Conservation (phyloP, 495 filamentous ascomycete genomes). For the Paragyromitra xinjiangensis region DNA sequence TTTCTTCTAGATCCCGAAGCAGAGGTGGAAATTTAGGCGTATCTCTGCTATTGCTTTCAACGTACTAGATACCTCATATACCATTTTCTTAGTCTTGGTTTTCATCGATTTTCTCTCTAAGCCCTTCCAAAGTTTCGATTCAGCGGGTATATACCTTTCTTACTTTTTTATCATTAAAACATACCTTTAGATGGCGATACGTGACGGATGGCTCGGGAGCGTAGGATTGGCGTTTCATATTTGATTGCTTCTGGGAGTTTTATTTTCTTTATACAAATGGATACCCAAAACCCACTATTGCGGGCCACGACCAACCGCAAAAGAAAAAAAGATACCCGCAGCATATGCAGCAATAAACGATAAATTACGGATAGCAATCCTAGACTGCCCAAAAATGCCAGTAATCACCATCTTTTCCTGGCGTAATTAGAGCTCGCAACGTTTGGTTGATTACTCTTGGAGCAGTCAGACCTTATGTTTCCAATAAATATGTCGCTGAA, state of each 20-base stretch:
- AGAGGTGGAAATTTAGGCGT: background rate
- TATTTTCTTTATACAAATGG: background rate
- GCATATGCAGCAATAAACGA: too few species aligned
- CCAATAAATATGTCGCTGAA: too few species aligned
- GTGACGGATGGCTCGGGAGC: background rate
- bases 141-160: background rate
- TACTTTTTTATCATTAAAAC: background rate
- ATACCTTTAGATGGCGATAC: slow-evolving; percentile 11
- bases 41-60: slow-evolving; percentile 1
- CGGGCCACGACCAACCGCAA: too few species aligned
- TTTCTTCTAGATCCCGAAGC: background rate
- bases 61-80: background rate
- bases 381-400: too few species aligned
- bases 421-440: too few species aligned
- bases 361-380: too few species aligned
- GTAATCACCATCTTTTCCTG: too few species aligned
- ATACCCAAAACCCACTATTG: too few species aligned
- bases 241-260: background rate
- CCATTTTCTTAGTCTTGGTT: background rate
- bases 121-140: background rate
- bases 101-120: background rate
- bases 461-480: too few species aligned
- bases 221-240: slow-evolving; percentile 4
- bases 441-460: too few species aligned
- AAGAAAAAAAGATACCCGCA: too few species aligned